These are phyloP conservation scores for Tulasnella calospora DNA, from an alignment of 768 basidiomycete species.

Conservation along the genomic window DNA sequence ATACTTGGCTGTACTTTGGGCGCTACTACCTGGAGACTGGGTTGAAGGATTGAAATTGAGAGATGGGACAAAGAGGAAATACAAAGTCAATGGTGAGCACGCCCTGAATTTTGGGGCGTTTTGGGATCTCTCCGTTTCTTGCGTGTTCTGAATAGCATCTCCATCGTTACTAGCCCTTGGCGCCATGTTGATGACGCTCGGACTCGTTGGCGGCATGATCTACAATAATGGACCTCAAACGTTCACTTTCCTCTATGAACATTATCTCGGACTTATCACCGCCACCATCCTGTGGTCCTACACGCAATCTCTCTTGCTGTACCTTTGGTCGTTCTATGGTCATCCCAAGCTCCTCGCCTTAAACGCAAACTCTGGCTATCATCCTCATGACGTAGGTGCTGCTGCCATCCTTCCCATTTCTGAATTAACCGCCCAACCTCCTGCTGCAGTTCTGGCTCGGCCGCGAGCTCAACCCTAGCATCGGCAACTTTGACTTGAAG, in stretches of 20 bases:
- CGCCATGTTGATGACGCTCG: constrained; percentile 77
- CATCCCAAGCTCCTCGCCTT: constrained; percentile 69
- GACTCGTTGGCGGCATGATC: constrained; percentile 63
- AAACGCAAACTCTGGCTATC: constrained; percentile 86
- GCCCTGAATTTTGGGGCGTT: background rate
- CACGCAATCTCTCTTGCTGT: constrained; percentile 66
- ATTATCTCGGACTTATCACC: constrained; percentile 85
- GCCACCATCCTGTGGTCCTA: constrained; percentile 75
- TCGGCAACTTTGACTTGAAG: constrained; percentile 72
- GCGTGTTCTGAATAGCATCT: background rate
- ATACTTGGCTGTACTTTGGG: constrained; percentile 81
- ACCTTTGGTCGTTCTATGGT: constrained; percentile 60
- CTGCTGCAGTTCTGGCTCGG: constrained; percentile 79
- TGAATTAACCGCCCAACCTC: constrained; percentile 13
- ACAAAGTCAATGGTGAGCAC: constrained; percentile 89
- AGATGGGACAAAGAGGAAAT: constrained; percentile 68
- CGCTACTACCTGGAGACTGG: constrained; percentile 65
- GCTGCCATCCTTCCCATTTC: background rate
- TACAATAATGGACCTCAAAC: constrained; percentile 67
- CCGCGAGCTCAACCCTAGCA: constrained; percentile 86
- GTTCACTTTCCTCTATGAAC: constrained; percentile 87
- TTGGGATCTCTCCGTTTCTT: constrained; percentile 15
- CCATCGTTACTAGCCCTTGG: constrained; percentile 59
- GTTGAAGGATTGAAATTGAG: constrained; percentile 67
- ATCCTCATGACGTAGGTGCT: constrained; percentile 78